Conservation (phyloP, 768 basidiomycete species). For the Panus rudis region DNA sequence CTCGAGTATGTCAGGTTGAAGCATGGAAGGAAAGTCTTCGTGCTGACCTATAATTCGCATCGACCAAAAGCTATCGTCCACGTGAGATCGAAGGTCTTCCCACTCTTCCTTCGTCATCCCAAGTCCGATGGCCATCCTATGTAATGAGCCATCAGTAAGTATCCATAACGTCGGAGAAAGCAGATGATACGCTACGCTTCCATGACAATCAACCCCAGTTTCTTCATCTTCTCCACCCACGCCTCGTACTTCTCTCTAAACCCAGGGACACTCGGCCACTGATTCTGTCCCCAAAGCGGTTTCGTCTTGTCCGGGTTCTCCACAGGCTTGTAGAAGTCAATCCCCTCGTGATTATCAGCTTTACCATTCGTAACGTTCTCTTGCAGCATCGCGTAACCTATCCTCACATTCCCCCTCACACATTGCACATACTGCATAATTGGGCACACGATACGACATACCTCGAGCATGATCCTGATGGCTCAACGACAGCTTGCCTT, state of each 20-base stretch:
- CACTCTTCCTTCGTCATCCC: conserved; percentile 69
- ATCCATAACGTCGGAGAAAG: background rate
- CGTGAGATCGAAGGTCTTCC: conserved; percentile 54
- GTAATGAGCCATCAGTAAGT: background rate
- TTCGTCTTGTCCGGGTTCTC: conserved; percentile 61
- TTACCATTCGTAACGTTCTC: conserved; percentile 86
- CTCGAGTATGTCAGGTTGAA: background rate
- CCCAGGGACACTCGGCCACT: conserved; percentile 61
- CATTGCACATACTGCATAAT: background rate
- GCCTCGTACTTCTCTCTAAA: conserved; percentile 61
- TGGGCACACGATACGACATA: conserved; percentile 22
- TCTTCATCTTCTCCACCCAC: conserved; percentile 86
- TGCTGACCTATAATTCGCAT: conserved; percentile 72
- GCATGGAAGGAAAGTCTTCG: conserved; percentile 2
- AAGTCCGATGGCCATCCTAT: conserved; percentile 76
- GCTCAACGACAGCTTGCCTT: conserved; percentile 62
- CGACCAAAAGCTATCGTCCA: conserved; percentile 86
- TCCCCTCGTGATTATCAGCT: conserved; percentile 77
- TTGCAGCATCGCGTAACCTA: conserved; percentile 74
- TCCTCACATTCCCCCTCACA: background rate
- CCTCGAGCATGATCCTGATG: conserved; percentile 75
- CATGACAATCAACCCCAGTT: conserved; percentile 75
- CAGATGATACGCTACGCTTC: conserved; percentile 50
- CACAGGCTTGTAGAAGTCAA: conserved; percentile 78
- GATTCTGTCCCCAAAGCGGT: conserved; percentile 79